These are phyloP conservation scores for Yarrowia phangngaensis DNA, from an alignment of 805 yeast species.

Conservation along the genomic window DNA sequence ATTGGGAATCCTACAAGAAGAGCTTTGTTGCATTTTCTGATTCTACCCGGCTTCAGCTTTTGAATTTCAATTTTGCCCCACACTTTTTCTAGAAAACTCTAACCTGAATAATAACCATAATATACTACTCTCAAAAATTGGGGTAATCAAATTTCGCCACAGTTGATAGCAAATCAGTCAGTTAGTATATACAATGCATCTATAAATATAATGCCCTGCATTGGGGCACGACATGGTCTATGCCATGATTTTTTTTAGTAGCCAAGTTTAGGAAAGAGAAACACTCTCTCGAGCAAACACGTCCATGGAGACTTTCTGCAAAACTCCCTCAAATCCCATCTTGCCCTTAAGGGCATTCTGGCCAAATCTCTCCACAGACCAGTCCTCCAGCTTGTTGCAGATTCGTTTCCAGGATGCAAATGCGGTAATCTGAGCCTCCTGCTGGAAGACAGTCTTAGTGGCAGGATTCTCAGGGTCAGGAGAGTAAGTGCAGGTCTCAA, in stretches of 20 bases:
- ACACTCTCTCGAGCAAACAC: conserved; percentile 20
- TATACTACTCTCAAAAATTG: too few species aligned
- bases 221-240: not conserved
- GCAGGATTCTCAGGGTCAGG: conserved; percentile 59
- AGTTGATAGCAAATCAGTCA: too few species aligned
- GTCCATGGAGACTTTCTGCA: conserved; percentile 41
- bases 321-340: conserved; percentile 77
- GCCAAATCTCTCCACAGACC: conserved; percentile 84
- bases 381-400: conserved; percentile 82
- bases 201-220: not conserved
- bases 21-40: too few species aligned
- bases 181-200: conserved; percentile 27
- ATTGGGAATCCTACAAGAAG: too few species aligned
- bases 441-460: conserved; percentile 60
- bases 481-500: conserved; percentile 76
- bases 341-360: conserved; percentile 84
- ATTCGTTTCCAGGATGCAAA: conserved; percentile 65
- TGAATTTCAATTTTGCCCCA: too few species aligned
- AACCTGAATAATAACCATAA: too few species aligned
- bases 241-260: not conserved
- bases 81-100: too few species aligned
- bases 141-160: too few species aligned
- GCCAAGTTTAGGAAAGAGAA: conserved; percentile 6
- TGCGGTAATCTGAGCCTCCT: conserved; percentile 86
- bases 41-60: too few species aligned